Evolutionary conservation across 2,329 filamentous ascomycete genomes (phyloP).

Genomic region (Fusarium sp.): DNA sequence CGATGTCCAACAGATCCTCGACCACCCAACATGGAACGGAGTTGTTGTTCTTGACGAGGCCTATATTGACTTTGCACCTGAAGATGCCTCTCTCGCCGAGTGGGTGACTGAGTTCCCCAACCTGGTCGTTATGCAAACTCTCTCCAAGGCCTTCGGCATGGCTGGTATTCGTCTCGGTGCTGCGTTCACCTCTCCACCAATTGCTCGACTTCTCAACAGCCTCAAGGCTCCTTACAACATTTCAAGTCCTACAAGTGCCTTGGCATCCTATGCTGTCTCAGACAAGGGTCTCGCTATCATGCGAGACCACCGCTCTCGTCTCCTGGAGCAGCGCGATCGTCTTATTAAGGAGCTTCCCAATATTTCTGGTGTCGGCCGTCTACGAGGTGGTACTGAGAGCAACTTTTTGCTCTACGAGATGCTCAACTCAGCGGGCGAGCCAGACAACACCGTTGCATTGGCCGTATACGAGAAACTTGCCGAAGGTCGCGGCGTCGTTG

Average conservation of each 20-base stretch:
- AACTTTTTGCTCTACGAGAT: constrained; percentile 96
- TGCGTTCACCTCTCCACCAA: constrained; percentile 80
- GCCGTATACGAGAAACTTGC: constrained; percentile 87
- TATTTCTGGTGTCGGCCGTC: constrained; percentile 82
- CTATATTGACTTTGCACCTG: constrained; percentile 91
- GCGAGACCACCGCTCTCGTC: constrained; percentile 75
- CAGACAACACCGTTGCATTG: constrained; percentile 83
- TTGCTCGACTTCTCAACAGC: constrained; percentile 87
- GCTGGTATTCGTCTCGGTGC: constrained; percentile 92
- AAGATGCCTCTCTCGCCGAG: constrained; percentile 83
- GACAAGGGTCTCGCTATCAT: constrained; percentile 78
- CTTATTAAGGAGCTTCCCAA: constrained; percentile 79
- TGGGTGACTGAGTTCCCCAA: constrained; percentile 96
- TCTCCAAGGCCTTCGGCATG: constrained; percentile 97
- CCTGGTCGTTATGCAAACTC: constrained; percentile 96
- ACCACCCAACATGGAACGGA: constrained; percentile 95
- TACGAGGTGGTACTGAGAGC: constrained; percentile 82
- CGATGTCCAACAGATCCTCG: constrained; percentile 79
- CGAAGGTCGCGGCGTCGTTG: constrained; percentile 88
- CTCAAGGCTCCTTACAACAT: constrained; percentile 98
- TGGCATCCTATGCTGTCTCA: constrained; percentile 81
- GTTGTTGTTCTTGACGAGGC: constrained; percentile 94
- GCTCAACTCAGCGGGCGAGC: constrained; percentile 76
- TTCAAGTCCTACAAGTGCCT: constrained; percentile 84
- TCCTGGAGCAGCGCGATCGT: constrained; percentile 82